These are phyloP conservation scores for Coriaria nepalensis DNA, from an alignment of 306 rosid genomes.

Conservation along the genomic window DNA sequence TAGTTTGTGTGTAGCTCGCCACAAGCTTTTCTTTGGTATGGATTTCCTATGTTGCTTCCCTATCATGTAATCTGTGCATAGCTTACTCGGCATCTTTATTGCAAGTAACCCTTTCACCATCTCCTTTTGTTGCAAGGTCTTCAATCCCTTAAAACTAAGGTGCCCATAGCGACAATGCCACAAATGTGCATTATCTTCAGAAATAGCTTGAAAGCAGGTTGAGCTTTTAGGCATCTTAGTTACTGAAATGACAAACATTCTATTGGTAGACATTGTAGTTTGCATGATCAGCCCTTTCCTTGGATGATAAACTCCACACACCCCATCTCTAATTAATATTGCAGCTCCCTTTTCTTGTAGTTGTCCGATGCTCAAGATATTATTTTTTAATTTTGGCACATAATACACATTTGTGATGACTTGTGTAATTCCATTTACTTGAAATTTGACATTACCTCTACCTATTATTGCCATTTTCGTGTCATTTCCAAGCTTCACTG, in stretches of 20 bases:
- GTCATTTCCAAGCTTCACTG: neutral
- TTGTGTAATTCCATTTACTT: neutral
- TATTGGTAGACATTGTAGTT: neutral
- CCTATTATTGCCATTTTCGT: neutral
- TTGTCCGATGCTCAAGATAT: neutral
- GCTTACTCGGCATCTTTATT: neutral
- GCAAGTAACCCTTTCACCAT: neutral
- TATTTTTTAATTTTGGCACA: neutral
- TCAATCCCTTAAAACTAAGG: neutral
- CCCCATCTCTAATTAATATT: neutral
- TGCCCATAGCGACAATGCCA: slow-evolving; percentile 1
- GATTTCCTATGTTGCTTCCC: neutral
- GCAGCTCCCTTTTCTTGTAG: neutral
- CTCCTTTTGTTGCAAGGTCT: neutral
- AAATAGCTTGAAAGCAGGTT: neutral
- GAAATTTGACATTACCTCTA: neutral
- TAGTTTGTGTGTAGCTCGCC: neutral
- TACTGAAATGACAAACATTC: neutral
- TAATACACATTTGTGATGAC: neutral
- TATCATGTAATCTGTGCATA: neutral
- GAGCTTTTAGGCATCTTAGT: neutral
- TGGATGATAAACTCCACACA: neutral
- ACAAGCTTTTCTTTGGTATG: neutral
- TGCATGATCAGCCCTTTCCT: neutral
- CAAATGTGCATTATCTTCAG: neutral